Percentiles rank a stretch among this genome's conserved stretches.
phyloP scores from a whole-genome alignment of 768 basidiomycete species.

The Vishniacozyma victoriae region DNA sequence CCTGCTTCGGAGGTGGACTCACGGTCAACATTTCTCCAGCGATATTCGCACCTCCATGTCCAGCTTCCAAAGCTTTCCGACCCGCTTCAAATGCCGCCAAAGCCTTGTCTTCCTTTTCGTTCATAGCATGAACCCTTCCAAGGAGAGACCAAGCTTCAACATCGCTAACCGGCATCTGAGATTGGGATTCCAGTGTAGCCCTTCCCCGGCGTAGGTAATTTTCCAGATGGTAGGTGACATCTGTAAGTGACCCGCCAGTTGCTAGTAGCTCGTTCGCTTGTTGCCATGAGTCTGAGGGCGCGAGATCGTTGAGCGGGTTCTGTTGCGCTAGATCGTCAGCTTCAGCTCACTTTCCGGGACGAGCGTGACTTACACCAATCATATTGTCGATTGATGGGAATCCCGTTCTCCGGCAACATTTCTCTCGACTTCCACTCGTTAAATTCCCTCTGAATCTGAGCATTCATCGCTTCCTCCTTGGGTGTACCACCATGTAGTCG shows the following conservation, averaged over 20 bases:
- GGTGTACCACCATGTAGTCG: too few relatives aligned
- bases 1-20: constrained; percentile 7
- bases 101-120: constrained; percentile 50
- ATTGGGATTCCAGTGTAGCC: constrained; percentile 2
- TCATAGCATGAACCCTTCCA: constrained; percentile 67
- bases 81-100: constrained; percentile 49
- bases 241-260: constrained; percentile 76
- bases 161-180: constrained; percentile 44
- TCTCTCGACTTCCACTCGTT: background rate
- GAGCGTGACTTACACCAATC: too few relatives aligned
- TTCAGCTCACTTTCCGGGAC: constrained; percentile 1
- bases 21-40: constrained; percentile 37
- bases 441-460: too few relatives aligned
- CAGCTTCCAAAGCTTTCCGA: constrained; percentile 19
- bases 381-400: background rate
- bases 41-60: constrained; percentile 7
- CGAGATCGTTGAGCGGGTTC: constrained; percentile 51
- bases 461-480: too few relatives aligned
- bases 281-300: constrained; percentile 4
- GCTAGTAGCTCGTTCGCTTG: constrained; percentile 73
- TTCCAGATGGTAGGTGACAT: constrained; percentile 80
- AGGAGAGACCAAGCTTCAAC: constrained; percentile 86
- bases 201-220: constrained; percentile 59
- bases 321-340: constrained; percentile 1
- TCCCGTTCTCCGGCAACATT: background rate